Conservation (phyloP, 2,329 filamentous ascomycete genomes). For the Ceratocystis cubensis region DNA sequence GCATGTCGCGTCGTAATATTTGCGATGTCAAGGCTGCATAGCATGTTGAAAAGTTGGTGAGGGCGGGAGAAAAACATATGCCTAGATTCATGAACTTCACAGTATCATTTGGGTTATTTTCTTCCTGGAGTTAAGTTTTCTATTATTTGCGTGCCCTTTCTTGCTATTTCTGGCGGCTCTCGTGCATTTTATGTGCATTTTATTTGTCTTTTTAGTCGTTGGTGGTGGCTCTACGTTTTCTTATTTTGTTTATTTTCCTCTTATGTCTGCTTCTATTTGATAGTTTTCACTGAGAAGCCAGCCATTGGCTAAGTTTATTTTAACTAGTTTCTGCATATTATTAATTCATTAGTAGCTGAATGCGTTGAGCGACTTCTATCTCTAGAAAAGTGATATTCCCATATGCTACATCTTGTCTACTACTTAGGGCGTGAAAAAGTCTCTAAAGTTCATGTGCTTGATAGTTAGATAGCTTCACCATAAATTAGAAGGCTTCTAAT, state of each 20-base stretch:
- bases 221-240: not conserved
- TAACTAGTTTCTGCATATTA: not conserved
- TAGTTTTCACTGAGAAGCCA: not conserved
- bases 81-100: slow-evolving; percentile 1
- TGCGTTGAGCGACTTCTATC: too few species aligned
- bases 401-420: too few species aligned
- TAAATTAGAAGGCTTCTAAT: too few species aligned
- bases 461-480: too few species aligned
- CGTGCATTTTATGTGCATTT: not conserved
- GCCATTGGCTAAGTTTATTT: not conserved
- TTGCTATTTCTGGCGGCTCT: not conserved
- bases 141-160: not conserved
- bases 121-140: not conserved
- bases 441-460: too few species aligned
- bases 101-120: not conserved
- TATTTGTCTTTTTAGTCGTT: not conserved
- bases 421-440: too few species aligned
- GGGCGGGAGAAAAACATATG: not conserved
- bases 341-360: too few species aligned
- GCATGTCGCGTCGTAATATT: not conserved
- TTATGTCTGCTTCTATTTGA: not conserved
- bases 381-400: too few species aligned
- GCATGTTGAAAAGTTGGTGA: not conserved
- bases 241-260: not conserved
- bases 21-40: not conserved